Evolutionary conservation across 352 stramenopile genomes (phyloP), one percentile per base, ranked within the genome.

Genomic region (Phytopythium litorale): DNA sequence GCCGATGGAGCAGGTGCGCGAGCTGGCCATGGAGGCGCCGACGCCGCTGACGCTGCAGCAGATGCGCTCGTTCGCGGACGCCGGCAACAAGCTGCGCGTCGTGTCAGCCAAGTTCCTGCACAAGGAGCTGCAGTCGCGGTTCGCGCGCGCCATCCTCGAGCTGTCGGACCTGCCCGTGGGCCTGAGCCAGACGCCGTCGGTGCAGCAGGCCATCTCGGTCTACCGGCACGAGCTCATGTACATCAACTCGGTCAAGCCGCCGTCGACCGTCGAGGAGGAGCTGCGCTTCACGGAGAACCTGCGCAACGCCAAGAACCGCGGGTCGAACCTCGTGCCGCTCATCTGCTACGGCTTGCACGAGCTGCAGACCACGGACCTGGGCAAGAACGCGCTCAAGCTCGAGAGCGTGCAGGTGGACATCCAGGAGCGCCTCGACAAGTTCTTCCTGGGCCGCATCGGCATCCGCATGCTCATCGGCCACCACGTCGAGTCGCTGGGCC

Each of bases 401-500:
- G 67, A 75, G 32, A 78, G 69, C 49, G 77, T 86, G 35, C 85
- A 94, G 50, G 85, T 92, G 33, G 82, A 92, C 58, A 72, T 94
- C 50, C 86, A 85, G 62, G 60, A 81, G 38, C 79, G 78, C 63
- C 80, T 99, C 43, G 97, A 99, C 78, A 89, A 91, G 54, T 99
- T 99, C 75, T 99, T 99, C 71, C 88, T 99, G 37, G 96, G 85
- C 23, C 88, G 98, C 28, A 99, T 99, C 65, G 98, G 97, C 37
- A 99, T 99, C 73, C 95, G 98, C 56, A 98, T 99, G 65, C 85
- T 99, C 66, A 99, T 99, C 73, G 97, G 97, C 1, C 85, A 94
- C 62, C 85, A 94, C 57, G 81, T 90, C 28, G 82, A 92, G 56
- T 89, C 81, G 38, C 69, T 90, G 7, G 71, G 72, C 16, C 71